Base-by-base conservation (phyloP, 495 filamentous ascomycete species). In the Bombardia bombarda region DNA sequence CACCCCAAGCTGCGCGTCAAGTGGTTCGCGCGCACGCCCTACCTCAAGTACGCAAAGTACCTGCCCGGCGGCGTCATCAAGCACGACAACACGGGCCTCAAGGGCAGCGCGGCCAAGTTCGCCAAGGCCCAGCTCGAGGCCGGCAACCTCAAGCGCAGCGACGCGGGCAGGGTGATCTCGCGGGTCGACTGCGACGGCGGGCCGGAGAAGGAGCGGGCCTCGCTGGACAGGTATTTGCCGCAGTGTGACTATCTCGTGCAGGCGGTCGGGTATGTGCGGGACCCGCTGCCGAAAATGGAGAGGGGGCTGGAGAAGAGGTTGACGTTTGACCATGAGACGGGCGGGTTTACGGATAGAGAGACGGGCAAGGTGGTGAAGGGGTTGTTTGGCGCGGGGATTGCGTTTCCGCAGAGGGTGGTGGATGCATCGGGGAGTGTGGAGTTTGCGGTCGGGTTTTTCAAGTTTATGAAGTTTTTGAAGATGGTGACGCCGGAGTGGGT, bases 131-230 rank as follows among this genome's bases (percentile, higher is more conserved):
- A 57, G 31, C 55, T 69, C 40, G 60, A 63, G 8, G 63, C 56
- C 25, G 46, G 50, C 20, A 46, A 49, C 42, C 56, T 69, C 19
- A 58, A 62, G 0, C 63, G 70, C 31, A 63, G 66, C 16, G 66
- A 67, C 3, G 75, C 72, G 3, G 72, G 55, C 34, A 60, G 73
- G n/a, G 72, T 75, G 35, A 68, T 79, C 42, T 53, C 45, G 18
- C 38, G 51, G 16, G 18, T 47, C 2, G 46, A 50, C 25, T 33
- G 14, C 37, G 24, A 18, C 2, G 43, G 37, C 7, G 21, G 30
- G 8, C 12, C 21, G 10, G 45, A 53, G 21, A 18, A 16, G 13
- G 40, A 44, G 32, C 13, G 17, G 31, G 22, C 43, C 17, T 17
- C 30, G 16, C 24, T 51, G 12, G 23, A 20, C 16, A 32, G 16